phyloP scores from a whole-genome alignment of 75 land plant genomes.

The Pinus albicaulis region DNA sequence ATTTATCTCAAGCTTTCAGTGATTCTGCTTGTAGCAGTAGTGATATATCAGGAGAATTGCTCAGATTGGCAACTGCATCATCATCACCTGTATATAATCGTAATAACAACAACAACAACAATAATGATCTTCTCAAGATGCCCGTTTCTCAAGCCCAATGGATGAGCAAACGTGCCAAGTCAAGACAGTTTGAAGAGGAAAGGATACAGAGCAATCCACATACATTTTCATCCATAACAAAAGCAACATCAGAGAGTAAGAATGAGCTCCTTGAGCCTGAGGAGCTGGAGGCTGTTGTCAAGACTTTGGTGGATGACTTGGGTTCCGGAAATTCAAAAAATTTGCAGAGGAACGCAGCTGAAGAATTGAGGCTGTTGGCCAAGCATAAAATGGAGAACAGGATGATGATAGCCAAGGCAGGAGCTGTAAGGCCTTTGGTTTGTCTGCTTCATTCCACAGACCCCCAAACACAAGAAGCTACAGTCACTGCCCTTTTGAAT shows the following conservation, averaged over 20 bases:
- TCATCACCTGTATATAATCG: not conserved
- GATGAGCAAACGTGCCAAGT: conserved; percentile 1
- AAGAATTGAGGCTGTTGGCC: conserved; percentile 59
- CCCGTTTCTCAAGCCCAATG: not conserved
- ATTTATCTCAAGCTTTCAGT: conserved; percentile 7
- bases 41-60: conserved; percentile 11
- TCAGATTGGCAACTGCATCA: conserved; percentile 12
- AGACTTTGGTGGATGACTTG: conserved; percentile 7
- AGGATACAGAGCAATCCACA: not conserved
- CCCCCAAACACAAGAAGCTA: conserved; percentile 54
- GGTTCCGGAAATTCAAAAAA: conserved; percentile 14
- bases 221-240: not conserved
- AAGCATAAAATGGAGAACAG: conserved; percentile 69
- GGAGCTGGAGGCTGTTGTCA: conserved; percentile 1
- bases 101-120: too few species aligned
- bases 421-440: conserved; percentile 69
- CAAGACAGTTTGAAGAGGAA: not conserved
- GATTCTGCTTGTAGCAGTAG: conserved; percentile 8
- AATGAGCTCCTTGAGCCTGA: conserved; percentile 10
- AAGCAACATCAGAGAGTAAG: not conserved
- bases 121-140: not conserved
- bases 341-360: conserved; percentile 52
- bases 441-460: conserved; percentile 48
- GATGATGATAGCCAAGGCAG: conserved; percentile 53
- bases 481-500: conserved; percentile 76